Conservation (phyloP, 2,329 filamentous ascomycete genomes). For the Trichoderma cornu-damae region DNA sequence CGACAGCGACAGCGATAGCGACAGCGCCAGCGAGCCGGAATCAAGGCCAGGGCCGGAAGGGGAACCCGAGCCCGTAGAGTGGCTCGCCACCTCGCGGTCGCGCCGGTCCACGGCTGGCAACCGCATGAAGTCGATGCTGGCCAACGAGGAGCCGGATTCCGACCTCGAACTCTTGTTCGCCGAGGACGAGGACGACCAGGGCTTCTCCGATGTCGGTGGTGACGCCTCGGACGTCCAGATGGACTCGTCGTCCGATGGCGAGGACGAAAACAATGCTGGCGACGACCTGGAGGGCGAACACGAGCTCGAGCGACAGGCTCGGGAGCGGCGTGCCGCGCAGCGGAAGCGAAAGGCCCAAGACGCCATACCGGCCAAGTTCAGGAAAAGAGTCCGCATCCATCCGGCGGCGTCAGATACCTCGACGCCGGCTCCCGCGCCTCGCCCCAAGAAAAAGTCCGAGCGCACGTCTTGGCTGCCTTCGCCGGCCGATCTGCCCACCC, state of each 20-base stretch:
- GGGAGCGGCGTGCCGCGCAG: constrained; percentile 59
- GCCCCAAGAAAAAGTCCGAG: constrained; percentile 57
- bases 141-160: constrained; percentile 64
- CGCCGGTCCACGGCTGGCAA: constrained; percentile 80
- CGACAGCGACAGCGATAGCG: constrained; percentile 20
- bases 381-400: constrained; percentile 73
- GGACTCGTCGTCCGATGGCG: constrained; percentile 79
- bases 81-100: constrained; percentile 66
- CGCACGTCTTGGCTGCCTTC: constrained; percentile 55
- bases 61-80: constrained; percentile 47
- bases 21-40: constrained; percentile 27
- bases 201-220: constrained; percentile 64
- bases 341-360: constrained; percentile 79
- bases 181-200: constrained; percentile 63
- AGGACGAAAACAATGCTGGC: constrained; percentile 53
- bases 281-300: constrained; percentile 83
- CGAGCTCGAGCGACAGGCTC: constrained; percentile 73
- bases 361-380: constrained; percentile 62
- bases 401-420: constrained; percentile 35
- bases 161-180: constrained; percentile 72
- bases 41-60: neutral
- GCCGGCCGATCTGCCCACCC: constrained; percentile 49
- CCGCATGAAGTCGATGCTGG: constrained; percentile 71
- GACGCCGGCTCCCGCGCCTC: constrained; percentile 38
- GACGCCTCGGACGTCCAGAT: constrained; percentile 73